These are phyloP conservation scores for Bruguiera hainesii DNA, from an alignment of 441 rosid genomes.

Conservation along the genomic window DNA sequence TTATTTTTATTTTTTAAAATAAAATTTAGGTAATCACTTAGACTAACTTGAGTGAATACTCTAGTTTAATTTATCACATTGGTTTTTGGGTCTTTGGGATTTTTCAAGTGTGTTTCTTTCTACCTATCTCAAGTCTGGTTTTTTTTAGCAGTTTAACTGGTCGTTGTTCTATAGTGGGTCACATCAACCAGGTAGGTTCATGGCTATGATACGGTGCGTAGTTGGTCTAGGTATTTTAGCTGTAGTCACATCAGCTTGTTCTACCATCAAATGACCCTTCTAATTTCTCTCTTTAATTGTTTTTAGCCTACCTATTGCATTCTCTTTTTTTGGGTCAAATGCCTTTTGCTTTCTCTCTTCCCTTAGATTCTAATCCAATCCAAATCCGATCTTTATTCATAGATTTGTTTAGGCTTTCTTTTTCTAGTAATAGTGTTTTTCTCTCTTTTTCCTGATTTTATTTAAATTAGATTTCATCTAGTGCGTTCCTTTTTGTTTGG, in stretches of 20 bases:
- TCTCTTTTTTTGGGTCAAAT: no score
- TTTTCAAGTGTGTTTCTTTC: not conserved
- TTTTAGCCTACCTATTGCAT: not conserved
- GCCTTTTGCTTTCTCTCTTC: not conserved
- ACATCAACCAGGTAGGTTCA: slow-evolving; percentile 75
- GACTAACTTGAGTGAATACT: no score
- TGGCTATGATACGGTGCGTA: slow-evolving; percentile 37
- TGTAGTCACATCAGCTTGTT: slow-evolving; percentile 47
- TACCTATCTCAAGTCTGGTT: slow-evolving; percentile 11
- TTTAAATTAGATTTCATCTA: no score
- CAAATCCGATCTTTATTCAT: no score
- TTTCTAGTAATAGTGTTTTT: not conserved
- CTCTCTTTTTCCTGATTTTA: not conserved
- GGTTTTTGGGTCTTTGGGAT: not conserved
- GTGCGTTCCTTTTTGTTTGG: no score
- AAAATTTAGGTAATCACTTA: no score
- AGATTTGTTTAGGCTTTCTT: no score
- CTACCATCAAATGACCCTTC: not conserved
- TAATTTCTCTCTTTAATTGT: slow-evolving; percentile 11
- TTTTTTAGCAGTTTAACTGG: slow-evolving; percentile 45
- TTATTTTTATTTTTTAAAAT: no score
- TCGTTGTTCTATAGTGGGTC: slow-evolving; percentile 86
- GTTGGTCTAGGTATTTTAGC: slow-evolving; percentile 48
- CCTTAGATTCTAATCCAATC: not conserved
- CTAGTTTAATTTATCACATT: no score